Base-by-base conservation (phyloP, 768 basidiomycete genomes). In the Coprinopsis strossmayeri region DNA sequence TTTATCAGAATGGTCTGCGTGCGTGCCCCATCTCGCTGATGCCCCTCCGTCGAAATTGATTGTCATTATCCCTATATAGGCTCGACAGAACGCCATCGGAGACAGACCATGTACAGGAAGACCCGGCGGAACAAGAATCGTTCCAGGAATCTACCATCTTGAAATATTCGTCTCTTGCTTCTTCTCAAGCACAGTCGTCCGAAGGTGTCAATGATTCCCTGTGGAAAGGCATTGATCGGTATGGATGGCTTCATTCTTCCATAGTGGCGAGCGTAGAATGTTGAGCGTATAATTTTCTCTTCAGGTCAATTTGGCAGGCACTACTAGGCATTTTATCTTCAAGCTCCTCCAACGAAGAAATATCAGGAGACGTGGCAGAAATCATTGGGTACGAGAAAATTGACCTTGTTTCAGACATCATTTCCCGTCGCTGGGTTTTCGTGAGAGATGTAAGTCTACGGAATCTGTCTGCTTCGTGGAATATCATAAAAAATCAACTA, bases 311-410 rank as follows among this genome's bases (percentile, higher is more conserved):
- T 3, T 49, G 69, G 13, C 56, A 61, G 27, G 56, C 65, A n/a
- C 50, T 76, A 28, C 49, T 51, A 21, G 48, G 57, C 7, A 62
- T 77, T 28, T 64, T 89, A 13, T 71, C 73, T 1, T 79, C 79
- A 4, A 54, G 66, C 20, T 70, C 69, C 32, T 66, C 70, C 3
- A 73, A 85, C 54, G 88, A 92, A 25, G 79, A 77, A 18, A 85
- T 96, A 25, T 87, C 90, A 23, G 78, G 69, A 23, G 85, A 90
- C 55, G 62, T 97, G 9, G 78, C 77, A 5, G 93, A 96, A 51
- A 68, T 89, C 9, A 62, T 94, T 40, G 95, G 93, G 2, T 90
- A 84, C 61, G 88, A 95, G 43, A 77, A 85, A 15, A 79, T 97
- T 41, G 89, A 90, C 23, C 68, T 92, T 27, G 80, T 86, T 5